These are phyloP conservation scores for Penicillium sp. DNA, from an alignment of 2,329 filamentous ascomycete species.

Conservation along the genomic window DNA sequence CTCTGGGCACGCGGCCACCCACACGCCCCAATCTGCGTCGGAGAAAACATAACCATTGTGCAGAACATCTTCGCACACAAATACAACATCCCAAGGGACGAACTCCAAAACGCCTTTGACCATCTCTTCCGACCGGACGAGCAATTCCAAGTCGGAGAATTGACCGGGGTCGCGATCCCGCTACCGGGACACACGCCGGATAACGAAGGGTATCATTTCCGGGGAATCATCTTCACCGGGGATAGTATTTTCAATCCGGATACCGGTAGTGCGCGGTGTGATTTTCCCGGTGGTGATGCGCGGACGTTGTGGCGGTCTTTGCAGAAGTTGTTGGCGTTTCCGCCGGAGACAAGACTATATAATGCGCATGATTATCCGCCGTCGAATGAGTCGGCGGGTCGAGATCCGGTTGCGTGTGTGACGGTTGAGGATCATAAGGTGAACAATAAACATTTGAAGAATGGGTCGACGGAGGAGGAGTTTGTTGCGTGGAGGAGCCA, in stretches of 20 bases:
- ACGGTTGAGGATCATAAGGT: conserved; percentile 34
- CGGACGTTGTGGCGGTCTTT: conserved; percentile 42
- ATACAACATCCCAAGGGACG: conserved; percentile 44
- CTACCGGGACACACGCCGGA: conserved; percentile 58
- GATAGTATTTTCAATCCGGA: conserved; percentile 50
- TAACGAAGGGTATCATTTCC: conserved; percentile 55
- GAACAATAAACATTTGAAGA: conserved; percentile 33
- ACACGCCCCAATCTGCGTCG: conserved; percentile 49
- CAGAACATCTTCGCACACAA: conserved; percentile 47
- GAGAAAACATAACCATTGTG: conserved; percentile 49
- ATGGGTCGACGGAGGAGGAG: conserved; percentile 23
- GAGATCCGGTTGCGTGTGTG: conserved; percentile 22
- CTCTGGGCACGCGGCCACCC: conserved; percentile 33
- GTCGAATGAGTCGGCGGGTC: conserved; percentile 14
- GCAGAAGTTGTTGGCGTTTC: conserved; percentile 40
- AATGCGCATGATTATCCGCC: conserved; percentile 49
- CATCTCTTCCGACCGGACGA: conserved; percentile 52
- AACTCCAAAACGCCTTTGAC: conserved; percentile 49
- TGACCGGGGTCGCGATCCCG: conserved; percentile 47
- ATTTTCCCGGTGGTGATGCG: conserved; percentile 50
- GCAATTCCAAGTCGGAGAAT: conserved; percentile 46
- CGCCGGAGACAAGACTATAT: conserved; percentile 45
- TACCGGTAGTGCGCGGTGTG: conserved; percentile 48
- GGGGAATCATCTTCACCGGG: conserved; percentile 45
- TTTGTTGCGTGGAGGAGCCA: conserved; percentile 32